phyloP scores from a whole-genome alignment of 2,329 filamentous ascomycete genomes.

The Ascochyta viciae-villosae region DNA sequence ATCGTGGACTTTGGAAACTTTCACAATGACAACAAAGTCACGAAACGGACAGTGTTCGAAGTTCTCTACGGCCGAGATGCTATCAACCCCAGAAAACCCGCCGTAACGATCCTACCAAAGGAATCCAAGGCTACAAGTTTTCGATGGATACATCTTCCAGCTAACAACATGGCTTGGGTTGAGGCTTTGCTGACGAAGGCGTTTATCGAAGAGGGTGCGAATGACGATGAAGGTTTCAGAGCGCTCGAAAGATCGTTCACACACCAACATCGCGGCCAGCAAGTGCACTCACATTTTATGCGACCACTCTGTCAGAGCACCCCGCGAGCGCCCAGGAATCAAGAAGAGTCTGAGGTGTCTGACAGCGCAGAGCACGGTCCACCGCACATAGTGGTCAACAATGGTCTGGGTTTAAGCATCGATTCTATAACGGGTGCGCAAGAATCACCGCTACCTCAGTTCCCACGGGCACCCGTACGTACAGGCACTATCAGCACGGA shows the following conservation, averaged over 20 bases:
- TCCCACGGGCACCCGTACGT: constrained; percentile 34
- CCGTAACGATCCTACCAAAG: constrained; percentile 47
- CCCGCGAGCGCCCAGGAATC: constrained; percentile 39
- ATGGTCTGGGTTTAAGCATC: constrained; percentile 35
- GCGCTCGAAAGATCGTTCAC: constrained; percentile 67
- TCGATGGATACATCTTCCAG: constrained; percentile 56
- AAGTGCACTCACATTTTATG: constrained; percentile 69
- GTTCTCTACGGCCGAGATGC: constrained; percentile 45
- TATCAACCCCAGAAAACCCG: constrained; percentile 44
- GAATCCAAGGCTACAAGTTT: constrained; percentile 53
- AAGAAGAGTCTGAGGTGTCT: constrained; percentile 45
- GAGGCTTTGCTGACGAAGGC: constrained; percentile 69
- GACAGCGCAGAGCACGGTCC: constrained; percentile 39
- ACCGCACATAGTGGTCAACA: constrained; percentile 40
- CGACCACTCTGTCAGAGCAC: constrained; percentile 63
- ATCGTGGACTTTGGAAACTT: constrained; percentile 51
- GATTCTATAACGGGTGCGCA: constrained; percentile 29
- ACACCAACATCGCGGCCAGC: constrained; percentile 66
- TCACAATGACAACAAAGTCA: constrained; percentile 45
- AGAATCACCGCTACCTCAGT: constrained; percentile 23
- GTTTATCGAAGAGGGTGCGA: constrained; percentile 68
- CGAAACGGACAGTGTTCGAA: constrained; percentile 43
- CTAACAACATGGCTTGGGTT: constrained; percentile 66
- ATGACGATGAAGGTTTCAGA: constrained; percentile 70
- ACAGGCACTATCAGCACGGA: constrained; percentile 43